Evolutionary conservation across 345 rosid genomes (phyloP), one percentile per base, ranked within the genome.

Genomic region (Pistacia integerrima): DNA sequence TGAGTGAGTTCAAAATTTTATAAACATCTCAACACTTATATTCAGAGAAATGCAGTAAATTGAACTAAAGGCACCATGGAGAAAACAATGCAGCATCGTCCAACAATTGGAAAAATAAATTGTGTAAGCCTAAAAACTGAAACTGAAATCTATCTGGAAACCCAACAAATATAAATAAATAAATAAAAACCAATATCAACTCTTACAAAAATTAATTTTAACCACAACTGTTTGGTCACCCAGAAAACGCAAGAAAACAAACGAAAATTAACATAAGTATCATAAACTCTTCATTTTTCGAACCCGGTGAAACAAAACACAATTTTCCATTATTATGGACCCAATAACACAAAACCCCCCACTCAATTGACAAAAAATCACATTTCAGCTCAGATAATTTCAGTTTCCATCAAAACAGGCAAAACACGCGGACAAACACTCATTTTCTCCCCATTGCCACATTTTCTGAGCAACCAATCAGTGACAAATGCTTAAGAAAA

Each of bases 381-480:
- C 64, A 2, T 6, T n/a, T 56, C n/a, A 71, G 65, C 54, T 20
- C 71, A 61, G 13, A 22, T 61, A 49, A 20, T 59, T 73, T 59
- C 54, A 54, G 17, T 30, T 5, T 12, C 41, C 38, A 55, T 11
- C 41, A 61, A 22, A 41, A 52, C 25, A 46, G n/a, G 6, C 20
- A 71, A 64, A 77, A 25, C 5, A 17, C 67, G 8, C 58, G 20
- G 13, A 16, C 13, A 52, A 4, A 65, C 25, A 18, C 12, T 25
- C 13, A 28, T n/a, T 58, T 35, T 70, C 22, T n/a, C 33, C 46
- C 54, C 74, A n/a, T 71, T 56, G 12, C 63, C 64, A 22, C 74
- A 56, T 30, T 78, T 72, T 72, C 71, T 79, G 72, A 67, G 35
- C 68, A 65, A 72, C 52, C 72, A 79, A 57, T 75, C 63, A 41